Evolutionary conservation across 352 stramenopile genomes (phyloP).

Genomic region (Plasmopara viticola): DNA sequence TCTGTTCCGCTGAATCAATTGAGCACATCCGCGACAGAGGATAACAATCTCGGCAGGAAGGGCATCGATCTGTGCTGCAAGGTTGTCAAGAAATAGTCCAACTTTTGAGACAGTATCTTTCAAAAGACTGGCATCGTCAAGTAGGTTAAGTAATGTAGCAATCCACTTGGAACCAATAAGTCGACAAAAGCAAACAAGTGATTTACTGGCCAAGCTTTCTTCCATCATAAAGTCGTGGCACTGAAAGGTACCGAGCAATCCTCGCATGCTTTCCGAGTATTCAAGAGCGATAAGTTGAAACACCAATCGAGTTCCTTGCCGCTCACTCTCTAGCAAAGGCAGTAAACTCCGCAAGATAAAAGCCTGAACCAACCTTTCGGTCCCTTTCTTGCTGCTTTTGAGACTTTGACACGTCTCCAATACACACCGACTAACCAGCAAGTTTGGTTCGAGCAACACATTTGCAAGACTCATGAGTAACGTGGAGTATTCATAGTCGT

Average conservation of each 20-base stretch:
- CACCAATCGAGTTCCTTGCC: slow-evolving; percentile 40
- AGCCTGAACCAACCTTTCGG: slow-evolving; percentile 12
- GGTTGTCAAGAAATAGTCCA: slow-evolving; percentile 24
- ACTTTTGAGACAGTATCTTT: slow-evolving; percentile 5
- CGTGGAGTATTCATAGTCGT: slow-evolving; percentile 67
- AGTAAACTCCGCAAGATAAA: slow-evolving; percentile 37
- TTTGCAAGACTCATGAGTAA: slow-evolving; percentile 42
- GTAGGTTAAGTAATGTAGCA: slow-evolving; percentile 3
- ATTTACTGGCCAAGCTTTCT: slow-evolving; percentile 30
- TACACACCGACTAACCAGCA: slow-evolving; percentile 26
- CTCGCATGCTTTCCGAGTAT: slow-evolving; percentile 14
- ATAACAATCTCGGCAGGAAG: slow-evolving; percentile 50
- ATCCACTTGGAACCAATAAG: slow-evolving; percentile 33
- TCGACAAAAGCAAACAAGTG: slow-evolving; percentile 30
- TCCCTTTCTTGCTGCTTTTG: not conserved
- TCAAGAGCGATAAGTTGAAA: slow-evolving; percentile 40
- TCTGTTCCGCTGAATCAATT: slow-evolving; percentile 13
- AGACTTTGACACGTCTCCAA: slow-evolving; percentile 15
- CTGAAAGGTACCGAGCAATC: slow-evolving; percentile 4
- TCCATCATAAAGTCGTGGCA: slow-evolving; percentile 22
- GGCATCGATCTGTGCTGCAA: slow-evolving; percentile 16
- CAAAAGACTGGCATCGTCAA: not conserved
- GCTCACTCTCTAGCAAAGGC: slow-evolving; percentile 43
- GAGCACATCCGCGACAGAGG: slow-evolving; percentile 36
- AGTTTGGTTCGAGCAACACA: slow-evolving; percentile 41